phyloP scores from a whole-genome alignment of 495 filamentous ascomycete genomes.

The Chaetomium fimeti region DNA sequence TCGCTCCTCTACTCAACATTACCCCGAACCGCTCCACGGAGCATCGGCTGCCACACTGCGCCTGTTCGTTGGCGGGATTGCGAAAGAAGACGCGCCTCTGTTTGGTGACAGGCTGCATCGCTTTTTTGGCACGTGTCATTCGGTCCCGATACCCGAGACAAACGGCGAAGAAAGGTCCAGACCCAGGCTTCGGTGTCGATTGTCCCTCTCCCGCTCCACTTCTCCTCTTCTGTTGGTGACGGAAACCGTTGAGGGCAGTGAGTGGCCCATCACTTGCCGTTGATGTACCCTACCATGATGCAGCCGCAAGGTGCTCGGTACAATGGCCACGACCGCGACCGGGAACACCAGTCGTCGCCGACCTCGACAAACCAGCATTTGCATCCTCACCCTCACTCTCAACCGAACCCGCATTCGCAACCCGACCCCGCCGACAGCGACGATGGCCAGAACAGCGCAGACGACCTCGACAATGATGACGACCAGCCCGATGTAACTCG shows the following conservation, averaged over 20 bases:
- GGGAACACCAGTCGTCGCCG: conserved; percentile 25
- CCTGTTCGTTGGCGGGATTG: not conserved
- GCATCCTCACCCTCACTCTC: conserved; percentile 8
- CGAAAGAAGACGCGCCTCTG: not conserved
- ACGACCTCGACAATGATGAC: conserved; percentile 44
- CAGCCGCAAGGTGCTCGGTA: conserved; percentile 30
- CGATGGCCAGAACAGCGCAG: conserved; percentile 40
- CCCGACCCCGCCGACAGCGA: conserved; percentile 31
- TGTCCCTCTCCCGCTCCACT: conserved; percentile 1
- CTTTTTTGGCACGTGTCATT: conserved; percentile 1
- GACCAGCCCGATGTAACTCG: conserved; percentile 43
- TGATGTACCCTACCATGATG: conserved; percentile 28
- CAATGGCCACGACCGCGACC: conserved; percentile 29
- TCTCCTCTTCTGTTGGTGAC: not conserved
- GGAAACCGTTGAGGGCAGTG: not conserved
- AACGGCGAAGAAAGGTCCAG: not conserved
- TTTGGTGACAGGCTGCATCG: not conserved
- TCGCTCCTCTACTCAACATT: conserved; percentile 47
- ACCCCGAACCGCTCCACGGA: conserved; percentile 38
- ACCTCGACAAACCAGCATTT: conserved; percentile 16
- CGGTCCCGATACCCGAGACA: conserved; percentile 1
- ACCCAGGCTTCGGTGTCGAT: not conserved
- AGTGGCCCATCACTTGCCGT: conserved; percentile 1
- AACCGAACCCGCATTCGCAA: too few relatives aligned
- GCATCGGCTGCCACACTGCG: conserved; percentile 5